These are phyloP conservation scores for Eimeria zaria DNA, from an alignment of 169 alveolate genomes.

Conservation along the genomic window DNA sequence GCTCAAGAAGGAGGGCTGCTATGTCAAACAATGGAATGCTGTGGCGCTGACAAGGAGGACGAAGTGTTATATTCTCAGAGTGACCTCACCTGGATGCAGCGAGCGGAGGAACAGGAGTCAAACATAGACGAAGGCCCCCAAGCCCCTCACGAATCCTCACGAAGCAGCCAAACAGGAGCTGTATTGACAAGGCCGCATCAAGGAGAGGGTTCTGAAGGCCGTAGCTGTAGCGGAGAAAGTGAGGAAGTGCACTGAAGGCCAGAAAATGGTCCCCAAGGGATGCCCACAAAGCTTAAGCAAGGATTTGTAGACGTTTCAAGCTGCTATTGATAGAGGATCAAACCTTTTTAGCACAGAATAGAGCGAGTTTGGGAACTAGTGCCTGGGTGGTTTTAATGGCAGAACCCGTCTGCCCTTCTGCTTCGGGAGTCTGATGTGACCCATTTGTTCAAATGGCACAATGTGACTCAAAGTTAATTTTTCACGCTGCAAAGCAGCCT, in stretches of 20 bases:
- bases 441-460: neutral
- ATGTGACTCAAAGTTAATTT: neutral
- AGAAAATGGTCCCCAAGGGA: neutral
- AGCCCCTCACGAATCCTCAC: neutral
- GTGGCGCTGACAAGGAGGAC: constrained; percentile 71
- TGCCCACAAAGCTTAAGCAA: neutral
- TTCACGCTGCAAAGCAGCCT: constrained; percentile 38
- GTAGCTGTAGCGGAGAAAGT: constrained; percentile 35
- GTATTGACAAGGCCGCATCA: constrained; percentile 29
- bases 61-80: constrained; percentile 64
- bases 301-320: neutral
- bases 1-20: constrained; percentile 54
- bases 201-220: neutral
- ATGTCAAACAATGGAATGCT: constrained; percentile 77
- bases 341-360: constrained; percentile 9
- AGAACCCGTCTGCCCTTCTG: neutral
- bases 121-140: neutral
- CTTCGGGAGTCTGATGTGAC: constrained; percentile 3
- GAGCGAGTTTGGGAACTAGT: neutral
- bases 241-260: constrained; percentile 26
- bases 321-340: neutral
- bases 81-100: constrained; percentile 61
- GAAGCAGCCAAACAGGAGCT: constrained; percentile 51
- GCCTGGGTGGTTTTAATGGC: neutral
- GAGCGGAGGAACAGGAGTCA: neutral